Base-by-base conservation (phyloP, 352 stramenopile species). In the Pythium scleroteichum region DNA sequence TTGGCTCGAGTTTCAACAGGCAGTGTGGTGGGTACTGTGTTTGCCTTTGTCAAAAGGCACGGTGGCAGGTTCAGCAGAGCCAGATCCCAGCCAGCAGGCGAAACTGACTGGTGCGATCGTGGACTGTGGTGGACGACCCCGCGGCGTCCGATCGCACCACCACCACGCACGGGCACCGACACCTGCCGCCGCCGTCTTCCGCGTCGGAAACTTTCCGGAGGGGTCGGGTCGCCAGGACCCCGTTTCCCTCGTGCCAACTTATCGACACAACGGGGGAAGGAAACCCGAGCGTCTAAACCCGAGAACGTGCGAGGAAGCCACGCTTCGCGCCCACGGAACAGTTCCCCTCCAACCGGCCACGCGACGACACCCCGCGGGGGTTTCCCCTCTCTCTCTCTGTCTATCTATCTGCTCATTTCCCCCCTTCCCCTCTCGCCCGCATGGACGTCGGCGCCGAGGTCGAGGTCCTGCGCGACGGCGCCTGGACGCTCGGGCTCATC, bases 361-460 rank as follows among this genome's bases (percentile, higher is more conserved):
- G 26, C 53, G 39, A 44, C 38, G 38, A 44, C 38, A 44, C 38
- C 38, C 29, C 5, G 4, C 38, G 13, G 17, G 38, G 38, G 38
- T 5, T 8, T 44, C 16, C 14, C 38, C 14, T 20, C 38, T 44
- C 38, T 44, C 38, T 44, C 38, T 44, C 38, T 44, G 7, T 44
- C 38, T 44, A 5, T 16, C 50, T 39, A n/a, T 3, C 35, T 35
- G 24, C 13, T 9, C 10, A 7, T 35, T 27, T 3, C 26, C 33
- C 42, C 26, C 29, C 17, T 35, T 10, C 13, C 10, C 7, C 24
- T 20, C 26, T 44, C 29, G 33, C 45, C 26, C 54, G 0, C 14
- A 90, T 92, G 79, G 76, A 90, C 71, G 71, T 89, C 50, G 79
- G 75, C 60, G 74, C 73, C 10, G 66, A 88, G 57, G 82, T 88